Base-by-base conservation (phyloP, 2,329 filamentous ascomycete genomes). In the Aspergillus sp. region DNA sequence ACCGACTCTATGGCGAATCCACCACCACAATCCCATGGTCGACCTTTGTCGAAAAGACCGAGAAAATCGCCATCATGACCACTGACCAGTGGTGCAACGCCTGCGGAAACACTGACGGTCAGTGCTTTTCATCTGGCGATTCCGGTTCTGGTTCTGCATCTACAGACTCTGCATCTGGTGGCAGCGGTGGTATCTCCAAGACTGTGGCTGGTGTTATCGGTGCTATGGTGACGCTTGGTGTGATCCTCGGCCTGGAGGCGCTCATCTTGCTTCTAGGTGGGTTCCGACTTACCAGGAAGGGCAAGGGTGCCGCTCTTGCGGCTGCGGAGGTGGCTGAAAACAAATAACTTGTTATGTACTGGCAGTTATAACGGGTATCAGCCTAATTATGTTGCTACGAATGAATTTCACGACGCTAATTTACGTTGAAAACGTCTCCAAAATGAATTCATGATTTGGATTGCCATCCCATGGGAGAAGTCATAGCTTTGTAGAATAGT, bases 151-250 rank as follows among this genome's bases (percentile, higher is more conserved):
- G 64, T 12, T 68, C 68, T 1, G 61, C 65, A 7, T 66, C 74
- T 5, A 52, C 59, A 8, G 50, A 55, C 12, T 61, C 66, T 24
- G 58, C 58, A 23, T 51, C 59, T 7, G 51, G 53, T 41, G 66
- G 63, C 17, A 70, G 67, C 19, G 71, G 75, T 52, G 82, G 83
- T 8, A 79, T 96, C 27, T 89, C 87, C 51, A 84, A 81, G 39
- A 82, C 85, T 6, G 86, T 93, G n/a, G 91, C 90, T 0, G 91
- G 91, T 52, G 90, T 93, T 5, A 92, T 96, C 68, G 87, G 87
- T 37, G 87, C 87, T 0, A 83, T 89, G 80, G 86, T 89, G 17
- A 88, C 86, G 1, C 70, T 90, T 40, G 86, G 79, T 23, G 84
- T 88, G 11, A 77, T 89, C n/a, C 65, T 88, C 44, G 84, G 82